Base-by-base conservation (phyloP, 2,329 filamentous ascomycete genomes). In the Alternaria solani region DNA sequence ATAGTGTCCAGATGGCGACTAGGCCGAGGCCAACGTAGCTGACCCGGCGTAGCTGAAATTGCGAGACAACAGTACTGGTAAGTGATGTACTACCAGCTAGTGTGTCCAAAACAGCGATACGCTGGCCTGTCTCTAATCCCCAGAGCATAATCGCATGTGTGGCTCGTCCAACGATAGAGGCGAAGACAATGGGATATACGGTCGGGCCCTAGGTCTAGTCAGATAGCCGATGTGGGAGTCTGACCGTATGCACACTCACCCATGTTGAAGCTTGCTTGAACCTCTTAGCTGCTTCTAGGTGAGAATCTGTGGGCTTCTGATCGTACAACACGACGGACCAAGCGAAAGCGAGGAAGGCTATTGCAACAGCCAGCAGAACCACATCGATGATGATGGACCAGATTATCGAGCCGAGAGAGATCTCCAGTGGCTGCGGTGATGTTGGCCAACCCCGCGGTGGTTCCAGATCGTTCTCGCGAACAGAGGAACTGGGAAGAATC, bases 21-120 rank as follows among this genome's bases (percentile, higher is more conserved):
- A 48, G 4, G 5, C 30, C 30, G 1, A 48, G 7, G 30, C 46
- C 46, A 5, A 25, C 18, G 8, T n/a, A n/a, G 14, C 20, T 12
- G 1, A 49, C 1, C 0, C 16, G 1, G 1, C 20, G 30, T 0
- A 36, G 2, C 1, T 49, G 46, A 0, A 49, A 36, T 4, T 49
- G 46, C 7, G 46, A 49, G 1, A 12, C 30, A 0, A 49, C 46
- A 1, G 46, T 36, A 1, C 46, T 36, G 0, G 30, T 36, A 4
- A 49, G 46, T 2, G 46, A 49, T 2, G 46, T 7, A 4, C 46
- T 49, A 2, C 46, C 5, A 7, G 46, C 30, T 0, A 49, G 30
- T 36, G 1, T 11, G 6, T 48, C 30, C 2, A 48, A 7, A 0
- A 1, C 16, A 16, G 2, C 18, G 5, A 48, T n/a, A 2, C 18